Conservation (phyloP, 2,329 filamentous ascomycete species). For the Davidsoniella neocaledoniae region DNA sequence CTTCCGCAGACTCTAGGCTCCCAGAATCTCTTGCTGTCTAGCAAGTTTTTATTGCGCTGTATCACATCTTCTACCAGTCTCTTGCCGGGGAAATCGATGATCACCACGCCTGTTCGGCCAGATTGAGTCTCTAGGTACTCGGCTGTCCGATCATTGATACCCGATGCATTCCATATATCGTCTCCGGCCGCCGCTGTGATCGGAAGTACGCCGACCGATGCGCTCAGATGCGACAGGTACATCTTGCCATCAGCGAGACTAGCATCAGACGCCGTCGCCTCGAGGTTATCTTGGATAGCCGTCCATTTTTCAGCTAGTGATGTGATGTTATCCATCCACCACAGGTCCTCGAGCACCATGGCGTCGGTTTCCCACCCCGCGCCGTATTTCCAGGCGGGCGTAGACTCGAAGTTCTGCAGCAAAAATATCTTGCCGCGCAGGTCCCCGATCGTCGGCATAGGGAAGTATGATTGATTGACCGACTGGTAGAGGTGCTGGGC, state of each 20-base stretch:
- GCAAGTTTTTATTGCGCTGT: conserved; percentile 19
- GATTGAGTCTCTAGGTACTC: conserved; percentile 21
- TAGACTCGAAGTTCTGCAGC: conserved; percentile 25
- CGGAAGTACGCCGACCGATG: conserved; percentile 16
- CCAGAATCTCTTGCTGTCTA: no score
- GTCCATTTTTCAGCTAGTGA: conserved; percentile 29
- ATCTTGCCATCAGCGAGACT: neutral
- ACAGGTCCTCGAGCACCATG: conserved; percentile 30
- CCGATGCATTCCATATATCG: conserved; percentile 18
- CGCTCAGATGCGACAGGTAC: conserved; percentile 18
- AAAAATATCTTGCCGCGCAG: conserved; percentile 30
- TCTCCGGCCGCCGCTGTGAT: conserved; percentile 31
- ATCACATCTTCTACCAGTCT: conserved; percentile 26
- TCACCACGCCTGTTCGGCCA: conserved; percentile 27
- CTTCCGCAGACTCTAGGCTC: no score
- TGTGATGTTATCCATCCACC: conserved; percentile 25
- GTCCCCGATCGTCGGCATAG: conserved; percentile 27
- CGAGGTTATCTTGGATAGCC: conserved; percentile 24
- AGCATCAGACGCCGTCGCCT: conserved; percentile 18
- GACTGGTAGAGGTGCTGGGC: conserved; percentile 19
- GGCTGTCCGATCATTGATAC: conserved; percentile 33
- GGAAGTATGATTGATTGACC: conserved; percentile 17
- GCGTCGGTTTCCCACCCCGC: conserved; percentile 26
- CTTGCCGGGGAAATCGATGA: conserved; percentile 31
- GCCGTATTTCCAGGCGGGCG: conserved; percentile 21